Base-by-base conservation (phyloP, 441 rosid species). In the Biscutella laevigata region DNA sequence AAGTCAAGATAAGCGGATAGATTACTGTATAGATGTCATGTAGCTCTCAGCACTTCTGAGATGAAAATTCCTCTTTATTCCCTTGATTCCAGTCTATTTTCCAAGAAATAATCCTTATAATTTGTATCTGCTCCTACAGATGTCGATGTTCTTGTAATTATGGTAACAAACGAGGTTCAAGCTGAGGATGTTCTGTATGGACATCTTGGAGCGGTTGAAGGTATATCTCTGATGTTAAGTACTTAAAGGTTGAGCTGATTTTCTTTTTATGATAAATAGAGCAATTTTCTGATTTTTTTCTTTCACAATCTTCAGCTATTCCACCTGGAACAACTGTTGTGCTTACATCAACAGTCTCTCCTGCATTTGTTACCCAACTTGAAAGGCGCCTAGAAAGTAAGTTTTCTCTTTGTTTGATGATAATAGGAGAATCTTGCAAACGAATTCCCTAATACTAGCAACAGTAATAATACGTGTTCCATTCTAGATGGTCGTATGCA, bases 151-250 rank as follows among this genome's bases (percentile, higher is more conserved):
- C 86, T 91, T 48, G 75, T 91, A 42, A 57, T 91, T 70, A 91
- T 91, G 96, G 98, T 91, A 56, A 79, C 96, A 57, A 91, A 88
- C 64, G 96, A 91, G 76, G 71, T 70, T 63, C 98, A 88, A 75
- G 98, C 84, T 34, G 96, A 88, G 63, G 71, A 74, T 69, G 91
- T 80, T 42, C 57, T 88, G 53, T 92, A 72, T 59, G 96, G 98
- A 37, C 80, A 88, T 71, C 74, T 55, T 17, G 95, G 95, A 5
- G 98, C 95, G 34, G 76, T 92, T 66, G 21, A 88, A 67, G 96
- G 96, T 91, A 77, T 38, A 46, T 57, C 49, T 20, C 26, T 53
- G 21, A 16, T 35, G 26, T 24, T 52, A 25, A 46, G 32, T 32
- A 59, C 35, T 16, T 44, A 16, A 59, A 20, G 12, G 30, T 32